Conservation (phyloP, 768 basidiomycete species). For the Tulasnella sp. region DNA sequence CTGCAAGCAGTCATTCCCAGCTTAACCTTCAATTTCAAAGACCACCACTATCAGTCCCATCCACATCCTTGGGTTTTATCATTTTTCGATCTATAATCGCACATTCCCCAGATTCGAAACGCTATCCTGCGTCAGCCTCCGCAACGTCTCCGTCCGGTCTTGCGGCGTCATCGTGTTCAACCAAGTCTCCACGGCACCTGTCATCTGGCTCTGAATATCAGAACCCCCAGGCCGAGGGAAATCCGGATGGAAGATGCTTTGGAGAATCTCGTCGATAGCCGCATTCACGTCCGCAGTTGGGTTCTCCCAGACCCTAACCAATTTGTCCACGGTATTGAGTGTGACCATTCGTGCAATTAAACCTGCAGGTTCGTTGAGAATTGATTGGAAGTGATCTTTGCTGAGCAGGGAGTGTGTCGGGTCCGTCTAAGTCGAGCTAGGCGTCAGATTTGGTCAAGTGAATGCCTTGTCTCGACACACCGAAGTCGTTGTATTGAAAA, state of each 20-base stretch:
- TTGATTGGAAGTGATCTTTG: conserved; percentile 67
- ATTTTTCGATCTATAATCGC: conserved; percentile 14
- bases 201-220: conserved; percentile 18
- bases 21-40: background rate
- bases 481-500: conserved; percentile 17
- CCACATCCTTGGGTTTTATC: background rate
- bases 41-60: background rate
- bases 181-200: conserved; percentile 12
- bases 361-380: conserved; percentile 71
- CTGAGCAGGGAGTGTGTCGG: conserved; percentile 26
- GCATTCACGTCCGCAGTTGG: conserved; percentile 3
- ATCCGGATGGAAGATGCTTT: conserved; percentile 25
- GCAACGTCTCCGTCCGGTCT: conserved; percentile 9
- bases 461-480: background rate
- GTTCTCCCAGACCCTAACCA: conserved; percentile 20
- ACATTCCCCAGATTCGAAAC: conserved; percentile 5
- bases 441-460: background rate
- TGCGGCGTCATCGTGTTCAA: background rate
- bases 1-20: background rate
- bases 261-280: conserved; percentile 3
- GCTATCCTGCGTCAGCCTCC: conserved; percentile 17
- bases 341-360: conserved; percentile 67
- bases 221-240: background rate
- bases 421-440: background rate
- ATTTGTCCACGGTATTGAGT: conserved; percentile 41